These are phyloP conservation scores for Aspergillus incahuasiensis DNA, from an alignment of 495 filamentous ascomycete species.

Conservation along the genomic window DNA sequence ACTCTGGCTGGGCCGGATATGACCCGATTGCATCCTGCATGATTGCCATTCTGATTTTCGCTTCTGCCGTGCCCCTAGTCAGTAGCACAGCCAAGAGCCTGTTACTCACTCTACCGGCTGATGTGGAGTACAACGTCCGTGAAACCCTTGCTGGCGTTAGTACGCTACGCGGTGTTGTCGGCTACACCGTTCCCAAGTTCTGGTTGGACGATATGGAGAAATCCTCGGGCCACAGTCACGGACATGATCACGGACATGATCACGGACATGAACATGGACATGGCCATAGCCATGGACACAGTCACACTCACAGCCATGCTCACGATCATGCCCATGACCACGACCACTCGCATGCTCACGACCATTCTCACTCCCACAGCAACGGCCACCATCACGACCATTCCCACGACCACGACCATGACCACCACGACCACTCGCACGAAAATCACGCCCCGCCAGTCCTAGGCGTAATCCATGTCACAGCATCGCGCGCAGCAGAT, in stretches of 20 bases:
- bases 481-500: conserved; percentile 63
- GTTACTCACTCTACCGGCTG: conserved; percentile 76
- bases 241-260: conserved; percentile 15
- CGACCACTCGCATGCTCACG: conserved; percentile 12
- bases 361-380: conserved; percentile 9
- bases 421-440: conserved; percentile 21
- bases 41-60: conserved; percentile 89
- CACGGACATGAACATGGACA: conserved; percentile 22
- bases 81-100: conserved; percentile 75
- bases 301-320: conserved; percentile 10
- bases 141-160: conserved; percentile 81
- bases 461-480: conserved; percentile 78
- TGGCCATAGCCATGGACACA: conserved; percentile 18
- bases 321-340: conserved; percentile 15
- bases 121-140: conserved; percentile 83
- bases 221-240: conserved; percentile 27
- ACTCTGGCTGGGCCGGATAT: conserved; percentile 86
- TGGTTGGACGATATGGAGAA: conserved; percentile 76
- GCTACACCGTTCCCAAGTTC: conserved; percentile 85
- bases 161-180: conserved; percentile 74
- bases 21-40: conserved; percentile 91
- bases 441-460: conserved; percentile 45
- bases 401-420: conserved; percentile 16
- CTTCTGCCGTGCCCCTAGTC: conserved; percentile 82
- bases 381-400: conserved; percentile 14